Evolutionary conservation across 2,329 filamentous ascomycete species (phyloP), one percentile per base, ranked within the genome.

Genomic region (Coniochaeta pulveracea): DNA sequence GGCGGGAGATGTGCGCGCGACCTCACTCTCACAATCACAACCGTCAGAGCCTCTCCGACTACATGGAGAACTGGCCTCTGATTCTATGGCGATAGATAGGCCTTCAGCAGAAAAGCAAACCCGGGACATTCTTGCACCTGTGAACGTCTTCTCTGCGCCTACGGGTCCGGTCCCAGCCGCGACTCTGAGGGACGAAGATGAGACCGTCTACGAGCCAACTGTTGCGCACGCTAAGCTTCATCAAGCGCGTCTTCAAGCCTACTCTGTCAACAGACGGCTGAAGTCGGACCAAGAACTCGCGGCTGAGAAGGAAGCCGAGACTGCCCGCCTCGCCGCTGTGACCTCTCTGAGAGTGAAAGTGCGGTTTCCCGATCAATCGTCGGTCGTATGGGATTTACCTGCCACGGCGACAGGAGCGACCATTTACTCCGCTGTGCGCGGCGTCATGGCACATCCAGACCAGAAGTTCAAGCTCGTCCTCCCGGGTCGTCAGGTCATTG

Each of bases 351-450:
- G 75, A 18, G 67, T 96, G 41, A 85, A 83, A 42, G 72, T 95
- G 31, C 80, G 88, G 17, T 88, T 95, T 45, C 89, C 89, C 0
- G 88, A 96, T 51, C 83, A 88, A 45, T 82, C 77, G 37, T 76
- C 79, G 34, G 74, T 86, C 19, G 74, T 85, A 33, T 79, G 79
- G 58, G 69, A 66, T n/a, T 76, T 93, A 43, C 69, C 66, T 2
- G 73, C 75, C 14, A 53, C 63, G 2, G 79, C 88, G 34, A 85
- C 82, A 0, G 81, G 79, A 2, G 64, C 69, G 3, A 69, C 72
- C 33, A 62, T 98, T 2, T 85, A 96, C 56, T 61, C 65, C 10
- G 85, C 81, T 42, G 83, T 94, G 12, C 66, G 76, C 34, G 64
- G 64, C 26, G 75, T 89, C 40, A 78, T 98, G 54, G 70, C 75